Evolutionary conservation across 2,329 filamentous ascomycete genomes (phyloP), one percentile per base, ranked within the genome.

Genomic region (Dryadomyces quercivorus): DNA sequence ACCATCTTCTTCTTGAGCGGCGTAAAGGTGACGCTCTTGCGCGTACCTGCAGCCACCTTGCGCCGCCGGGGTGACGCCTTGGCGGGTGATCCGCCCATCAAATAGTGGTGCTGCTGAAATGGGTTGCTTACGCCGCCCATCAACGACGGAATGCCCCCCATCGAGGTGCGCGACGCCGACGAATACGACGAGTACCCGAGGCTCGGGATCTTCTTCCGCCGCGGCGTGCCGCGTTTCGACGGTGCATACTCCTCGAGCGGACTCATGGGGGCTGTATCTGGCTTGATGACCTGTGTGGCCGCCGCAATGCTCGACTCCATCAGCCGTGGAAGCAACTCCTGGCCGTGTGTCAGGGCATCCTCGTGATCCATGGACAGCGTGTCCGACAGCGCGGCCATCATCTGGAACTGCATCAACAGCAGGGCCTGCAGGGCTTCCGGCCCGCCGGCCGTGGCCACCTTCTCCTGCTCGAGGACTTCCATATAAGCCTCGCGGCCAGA

Each of bases 371-470:
- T 89, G 40, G 80, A 75, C 61, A 92, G 80, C 22, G 93, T 88
- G 60, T 88, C 86, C 54, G 85, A 82, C 53, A 98, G 79, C 0
- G 90, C 88, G 5, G 88, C 76, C 57, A 97, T 80, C 2, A 91
- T 92, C 63, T 96, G 91, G 61, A 98, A 95, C 63, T 97, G 92
- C 13, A 92, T 88, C 53, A 86, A 85, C 12, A 97, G 78, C 54
- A 98, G 77, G 51, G 88, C 80, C 68, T 96, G 91, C 63, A 95
- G 76, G 60, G 87, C 81, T 18, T 80, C 81, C 20, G 84, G 26
- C n/a, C 13, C 36, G 13, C 20, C 81, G 65, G 96, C 47, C 90
- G 13, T 51, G 45, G 12, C 52, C 2, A 78, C 76, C 70, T 85
- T 92, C 59, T 97, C 91, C 63, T 93, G 84, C 54, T 97, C 90